Evolutionary conservation across 192 early-diverging fungal species (phyloP).

Genomic region (Coemansia sp.): DNA sequence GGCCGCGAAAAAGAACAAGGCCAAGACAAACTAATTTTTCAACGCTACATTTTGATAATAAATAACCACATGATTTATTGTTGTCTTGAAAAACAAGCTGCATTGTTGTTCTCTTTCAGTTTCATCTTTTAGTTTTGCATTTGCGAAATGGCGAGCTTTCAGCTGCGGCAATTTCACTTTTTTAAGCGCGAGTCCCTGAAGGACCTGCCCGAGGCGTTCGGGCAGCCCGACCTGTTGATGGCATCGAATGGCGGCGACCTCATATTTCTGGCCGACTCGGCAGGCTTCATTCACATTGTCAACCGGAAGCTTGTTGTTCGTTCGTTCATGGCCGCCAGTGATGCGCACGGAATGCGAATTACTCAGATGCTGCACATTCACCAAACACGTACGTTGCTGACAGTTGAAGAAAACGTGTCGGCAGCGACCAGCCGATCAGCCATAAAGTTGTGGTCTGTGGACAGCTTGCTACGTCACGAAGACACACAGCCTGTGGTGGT

Average conservation of each 20-base stretch:
- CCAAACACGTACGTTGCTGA: slow-evolving; percentile 75
- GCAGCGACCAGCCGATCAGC: slow-evolving; percentile 22
- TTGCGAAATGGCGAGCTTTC: slow-evolving; percentile 47
- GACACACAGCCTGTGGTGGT: slow-evolving; percentile 44
- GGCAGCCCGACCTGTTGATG: slow-evolving; percentile 46
- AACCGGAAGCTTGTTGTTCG: slow-evolving; percentile 64
- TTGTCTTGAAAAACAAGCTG: not conserved
- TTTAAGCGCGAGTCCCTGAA: slow-evolving; percentile 51
- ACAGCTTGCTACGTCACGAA: slow-evolving; percentile 36
- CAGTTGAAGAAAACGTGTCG: slow-evolving; percentile 58
- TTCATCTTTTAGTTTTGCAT: not conserved
- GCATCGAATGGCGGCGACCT: slow-evolving; percentile 49
- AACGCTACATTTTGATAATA: no score
- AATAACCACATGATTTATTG: no score
- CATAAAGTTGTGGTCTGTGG: slow-evolving; percentile 51
- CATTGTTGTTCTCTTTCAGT: no score
- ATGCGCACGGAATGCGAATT: slow-evolving; percentile 63
- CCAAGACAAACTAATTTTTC: not conserved
- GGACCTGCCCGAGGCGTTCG: slow-evolving; percentile 42
- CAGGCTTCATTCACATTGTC: slow-evolving; percentile 61
- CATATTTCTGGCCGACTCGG: slow-evolving; percentile 47
- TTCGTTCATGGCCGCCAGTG: slow-evolving; percentile 59
- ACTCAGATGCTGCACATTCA: slow-evolving; percentile 82
- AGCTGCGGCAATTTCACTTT: slow-evolving; percentile 55
- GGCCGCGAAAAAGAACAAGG: not conserved